A percentile compares a stretch with the other conserved stretches of the same genome.
Evolutionary conservation across 2,329 filamentous ascomycete species (phyloP).

Genomic region (Neopestalotiopsis rosae): DNA sequence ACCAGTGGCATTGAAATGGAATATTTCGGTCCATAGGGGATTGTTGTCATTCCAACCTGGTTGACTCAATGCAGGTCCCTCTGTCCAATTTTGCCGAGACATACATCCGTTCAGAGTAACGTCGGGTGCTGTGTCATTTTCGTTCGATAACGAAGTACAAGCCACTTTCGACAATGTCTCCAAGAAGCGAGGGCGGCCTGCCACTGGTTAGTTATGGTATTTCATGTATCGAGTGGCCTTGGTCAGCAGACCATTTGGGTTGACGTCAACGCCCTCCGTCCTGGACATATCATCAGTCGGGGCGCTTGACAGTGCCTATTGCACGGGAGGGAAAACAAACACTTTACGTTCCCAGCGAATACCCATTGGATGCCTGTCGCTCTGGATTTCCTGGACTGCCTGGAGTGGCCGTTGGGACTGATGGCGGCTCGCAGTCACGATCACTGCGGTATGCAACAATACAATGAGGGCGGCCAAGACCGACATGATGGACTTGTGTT

Average conservation of each 20-base stretch:
- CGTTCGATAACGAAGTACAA: too few species aligned
- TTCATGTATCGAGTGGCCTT: background rate
- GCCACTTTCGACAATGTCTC: too few species aligned
- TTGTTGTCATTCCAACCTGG: conserved; percentile 29
- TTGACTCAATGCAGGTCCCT: too few species aligned
- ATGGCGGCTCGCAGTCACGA: background rate
- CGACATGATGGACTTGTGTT: too few species aligned
- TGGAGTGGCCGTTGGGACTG: background rate
- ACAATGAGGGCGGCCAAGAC: too few species aligned
- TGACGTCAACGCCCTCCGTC: conserved; percentile 35
- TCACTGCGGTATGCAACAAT: background rate
- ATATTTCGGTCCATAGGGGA: conserved; percentile 51
- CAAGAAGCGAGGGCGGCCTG: too few species aligned
- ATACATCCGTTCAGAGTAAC: conserved; percentile 34
- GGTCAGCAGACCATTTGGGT: conserved; percentile 31
- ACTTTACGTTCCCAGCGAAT: background rate
- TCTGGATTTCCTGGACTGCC: background rate
- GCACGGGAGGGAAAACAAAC: background rate
- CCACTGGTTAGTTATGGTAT: background rate
- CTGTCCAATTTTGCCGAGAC: background rate
- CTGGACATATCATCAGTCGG: conserved; percentile 22
- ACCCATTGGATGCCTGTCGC: too few species aligned
- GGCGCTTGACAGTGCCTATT: background rate
- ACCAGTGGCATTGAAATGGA: conserved; percentile 49
- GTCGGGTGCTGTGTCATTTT: conserved; percentile 28